Evolutionary conservation across 2,329 filamentous ascomycete genomes (phyloP), one percentile per base, ranked within the genome.

Genomic region (Colletotrichum musicola): DNA sequence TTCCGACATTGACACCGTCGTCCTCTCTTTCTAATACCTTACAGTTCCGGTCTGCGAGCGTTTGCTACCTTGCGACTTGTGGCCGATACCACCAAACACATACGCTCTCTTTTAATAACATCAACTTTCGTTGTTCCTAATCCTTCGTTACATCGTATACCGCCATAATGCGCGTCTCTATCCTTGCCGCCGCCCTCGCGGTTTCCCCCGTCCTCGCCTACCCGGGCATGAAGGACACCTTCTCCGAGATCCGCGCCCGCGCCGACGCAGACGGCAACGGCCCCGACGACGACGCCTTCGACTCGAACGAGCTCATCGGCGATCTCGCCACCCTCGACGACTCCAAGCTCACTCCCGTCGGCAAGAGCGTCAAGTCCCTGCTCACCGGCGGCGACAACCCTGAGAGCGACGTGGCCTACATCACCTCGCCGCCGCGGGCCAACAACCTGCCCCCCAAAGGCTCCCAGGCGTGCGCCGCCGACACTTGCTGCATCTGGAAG

Each of bases 401-500:
- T 4, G 75, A 74, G 27, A 73, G 73, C 47, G 56, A 71, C n/a
- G 75, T 72, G 6, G 22, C 63, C 14, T 71, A 74, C 68, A 18
- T 58, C 16, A 60, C 46, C 18, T 51, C 30, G 30, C 56, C 1
- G 40, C 25, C 40, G 49, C 47, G n/a, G 7, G 58, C 65, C 20
- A 62, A 27, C 2, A 49, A 60, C 16, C 59, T 68, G 9, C 73
- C 76, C 53, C 42, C 72, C 16, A 70, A 72, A 14, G 74, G 74
- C 40, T 75, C 77, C 7, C 60, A 69, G 0, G 74, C 72, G 1
- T 82, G 81, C 68, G 72, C 72, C 25, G 70, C 75, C 12, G 81
- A 84, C 49, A 80, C 81, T 1, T 84, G 82, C 74, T 84, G 82
- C 60, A 76, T 83, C 35, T 84, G 82, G 82, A 77, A 80, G 63